phyloP scores from a whole-genome alignment of 176 grass and related monocot species.

The Neostapfia colusana region DNA sequence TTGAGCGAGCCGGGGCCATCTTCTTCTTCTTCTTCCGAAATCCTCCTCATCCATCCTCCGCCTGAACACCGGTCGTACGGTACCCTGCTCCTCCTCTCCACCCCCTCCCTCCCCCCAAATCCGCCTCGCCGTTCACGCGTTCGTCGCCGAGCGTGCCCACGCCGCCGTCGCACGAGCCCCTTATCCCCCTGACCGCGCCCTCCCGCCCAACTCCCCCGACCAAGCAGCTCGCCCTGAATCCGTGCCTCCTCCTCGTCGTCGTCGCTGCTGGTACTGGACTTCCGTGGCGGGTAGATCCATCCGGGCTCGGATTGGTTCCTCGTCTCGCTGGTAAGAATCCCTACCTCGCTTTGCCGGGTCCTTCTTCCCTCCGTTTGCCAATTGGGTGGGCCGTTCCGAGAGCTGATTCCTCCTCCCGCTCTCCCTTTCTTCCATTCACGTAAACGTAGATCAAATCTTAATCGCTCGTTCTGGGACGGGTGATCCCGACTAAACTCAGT shows the following conservation, averaged over 20 bases:
- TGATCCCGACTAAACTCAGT: background rate
- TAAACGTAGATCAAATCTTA: background rate
- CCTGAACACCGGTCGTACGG: constrained; percentile 7
- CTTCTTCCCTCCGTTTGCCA: background rate
- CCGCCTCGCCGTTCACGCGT: constrained; percentile 5
- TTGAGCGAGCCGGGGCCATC: background rate
- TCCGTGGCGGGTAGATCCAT: constrained; percentile 9
- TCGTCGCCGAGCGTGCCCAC: background rate
- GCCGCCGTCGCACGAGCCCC: background rate
- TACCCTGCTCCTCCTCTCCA: background rate
- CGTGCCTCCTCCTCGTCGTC: background rate
- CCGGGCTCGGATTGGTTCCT: background rate
- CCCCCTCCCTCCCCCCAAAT: background rate
- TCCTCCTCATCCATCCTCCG: background rate
- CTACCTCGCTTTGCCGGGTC: background rate
- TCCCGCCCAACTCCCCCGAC: background rate
- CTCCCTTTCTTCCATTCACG: background rate
- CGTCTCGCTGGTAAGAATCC: constrained; percentile 12
- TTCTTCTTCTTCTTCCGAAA: background rate
- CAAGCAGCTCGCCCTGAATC: background rate
- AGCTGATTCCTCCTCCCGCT: too few relatives aligned
- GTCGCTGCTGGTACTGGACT: background rate
- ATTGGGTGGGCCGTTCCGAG: background rate
- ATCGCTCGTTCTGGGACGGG: background rate
- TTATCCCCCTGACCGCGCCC: background rate